These are phyloP conservation scores for Coemansia sp. DNA, from an alignment of 192 early-diverging fungal species.

Conservation along the genomic window DNA sequence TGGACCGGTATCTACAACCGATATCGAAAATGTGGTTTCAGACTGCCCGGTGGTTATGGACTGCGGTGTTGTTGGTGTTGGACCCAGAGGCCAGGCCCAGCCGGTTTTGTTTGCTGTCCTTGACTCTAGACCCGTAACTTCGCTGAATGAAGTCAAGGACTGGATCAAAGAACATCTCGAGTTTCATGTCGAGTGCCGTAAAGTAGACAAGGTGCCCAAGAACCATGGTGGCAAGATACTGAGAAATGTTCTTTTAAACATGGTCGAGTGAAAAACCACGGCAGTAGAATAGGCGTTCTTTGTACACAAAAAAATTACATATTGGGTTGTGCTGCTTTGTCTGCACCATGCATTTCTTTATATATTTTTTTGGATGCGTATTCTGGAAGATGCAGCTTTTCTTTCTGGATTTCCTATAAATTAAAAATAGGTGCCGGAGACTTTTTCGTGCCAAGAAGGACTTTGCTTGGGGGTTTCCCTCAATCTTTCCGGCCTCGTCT, in stretches of 20 bases:
- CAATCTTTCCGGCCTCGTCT: constrained; percentile 2
- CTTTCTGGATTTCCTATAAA: neutral
- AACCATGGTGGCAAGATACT: constrained; percentile 33
- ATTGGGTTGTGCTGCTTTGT: too few species aligned
- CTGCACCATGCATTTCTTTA: neutral
- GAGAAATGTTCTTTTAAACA: neutral
- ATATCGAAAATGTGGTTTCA: constrained; percentile 71
- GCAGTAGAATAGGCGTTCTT: neutral
- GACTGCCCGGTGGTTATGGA: constrained; percentile 65
- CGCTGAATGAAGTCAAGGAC: constrained; percentile 12
- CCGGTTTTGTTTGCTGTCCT: constrained; percentile 22
- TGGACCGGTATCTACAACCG: constrained; percentile 70
- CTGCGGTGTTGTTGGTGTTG: constrained; percentile 60
- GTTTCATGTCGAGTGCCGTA: constrained; percentile 17
- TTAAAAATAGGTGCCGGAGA: neutral
- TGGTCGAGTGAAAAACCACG: neutral
- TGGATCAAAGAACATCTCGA: constrained; percentile 8
- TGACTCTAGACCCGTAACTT: neutral
- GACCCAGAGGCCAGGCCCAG: constrained; percentile 5
- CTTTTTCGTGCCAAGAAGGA: neutral
- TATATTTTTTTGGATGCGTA: neutral
- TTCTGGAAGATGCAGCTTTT: too few species aligned
- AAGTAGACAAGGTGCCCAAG: constrained; percentile 14
- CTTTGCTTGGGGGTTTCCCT: neutral
- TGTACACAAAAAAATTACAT: neutral